Conservation (phyloP, 495 filamentous ascomycete species). For the Tuber aestivum region DNA sequence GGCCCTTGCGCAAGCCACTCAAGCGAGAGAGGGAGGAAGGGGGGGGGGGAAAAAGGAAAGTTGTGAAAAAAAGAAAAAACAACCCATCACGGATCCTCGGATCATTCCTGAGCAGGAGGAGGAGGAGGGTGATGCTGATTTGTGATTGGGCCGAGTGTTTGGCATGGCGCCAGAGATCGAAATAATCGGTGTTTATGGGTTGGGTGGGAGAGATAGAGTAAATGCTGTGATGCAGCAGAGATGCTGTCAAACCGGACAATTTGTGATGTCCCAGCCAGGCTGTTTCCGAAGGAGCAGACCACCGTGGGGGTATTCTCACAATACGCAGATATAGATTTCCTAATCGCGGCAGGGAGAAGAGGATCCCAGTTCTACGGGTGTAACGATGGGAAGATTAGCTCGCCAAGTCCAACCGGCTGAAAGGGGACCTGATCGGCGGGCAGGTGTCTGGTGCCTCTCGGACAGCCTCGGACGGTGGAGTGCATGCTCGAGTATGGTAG, state of each 20-base stretch:
- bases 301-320: background rate
- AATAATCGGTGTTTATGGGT: slow-evolving; percentile 1
- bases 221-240: background rate
- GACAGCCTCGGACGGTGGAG: background rate
- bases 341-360: background rate
- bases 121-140: background rate
- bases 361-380: background rate
- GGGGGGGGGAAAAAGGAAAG: background rate
- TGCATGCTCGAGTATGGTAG: too few relatives aligned
- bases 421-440: background rate
- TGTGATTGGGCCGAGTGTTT: background rate
- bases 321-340: background rate
- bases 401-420: background rate
- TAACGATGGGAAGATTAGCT: background rate
- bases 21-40: background rate
- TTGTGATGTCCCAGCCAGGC: background rate
- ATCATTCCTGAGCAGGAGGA: background rate
- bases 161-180: background rate
- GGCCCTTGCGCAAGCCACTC: background rate
- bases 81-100: background rate
- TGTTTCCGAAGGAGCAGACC: background rate
- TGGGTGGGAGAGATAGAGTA: background rate
- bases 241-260: background rate
- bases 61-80: background rate
- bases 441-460: background rate